Evolutionary conservation across 2,329 filamentous ascomycete species (phyloP), one percentile per base, ranked within the genome.

Genomic region (Thermothelomyces thermophilus): DNA sequence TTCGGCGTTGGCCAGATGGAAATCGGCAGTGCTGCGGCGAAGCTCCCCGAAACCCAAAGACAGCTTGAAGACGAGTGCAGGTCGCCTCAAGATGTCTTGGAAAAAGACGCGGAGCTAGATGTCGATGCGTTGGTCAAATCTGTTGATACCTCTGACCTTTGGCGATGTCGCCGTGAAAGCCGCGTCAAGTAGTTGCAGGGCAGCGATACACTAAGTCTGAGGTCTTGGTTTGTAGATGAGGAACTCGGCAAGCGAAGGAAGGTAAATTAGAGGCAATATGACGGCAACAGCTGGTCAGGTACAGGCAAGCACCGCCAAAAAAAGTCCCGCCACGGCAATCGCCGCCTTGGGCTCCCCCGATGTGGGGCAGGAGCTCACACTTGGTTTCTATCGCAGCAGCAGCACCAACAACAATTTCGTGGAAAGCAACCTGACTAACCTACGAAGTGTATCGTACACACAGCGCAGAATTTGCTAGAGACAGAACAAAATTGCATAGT

Each of bases 21-120:
- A 49, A 11, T 48, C 41, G 37, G 44, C 42, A 46, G 36, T n/a
- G 48, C 37, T 49, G 45, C 44, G 41, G 41, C 43, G 48, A 54
- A 54, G 51, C 51, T 57, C 40, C 46, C 54, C 54, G 33, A 50
- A 42, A 39, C 48, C 44, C 51, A 41, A 49, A 49, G 51, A 51
- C 57, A 54, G 48, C 41, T 52, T 20, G 51, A 56, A 57, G 57
- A 56, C 60, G 59, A 58, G 59, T 60, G 60, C 60, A 61, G 60
- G 59, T 58, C 59, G 59, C 43, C 56, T 56, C 54, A 39, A 35
- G 49, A 41, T 47, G 48, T 56, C 52, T 49, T 49, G 36, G 45
- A 40, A 50, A 45, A 50, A 47, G 37, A 43, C 46, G 20, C 24
- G 22, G 33, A 49, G 26, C 34, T 22, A 17, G 10, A 34, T 39